Evolutionary conservation across 495 filamentous ascomycete species (phyloP).

Genomic region (Trichocladium antarcticum): DNA sequence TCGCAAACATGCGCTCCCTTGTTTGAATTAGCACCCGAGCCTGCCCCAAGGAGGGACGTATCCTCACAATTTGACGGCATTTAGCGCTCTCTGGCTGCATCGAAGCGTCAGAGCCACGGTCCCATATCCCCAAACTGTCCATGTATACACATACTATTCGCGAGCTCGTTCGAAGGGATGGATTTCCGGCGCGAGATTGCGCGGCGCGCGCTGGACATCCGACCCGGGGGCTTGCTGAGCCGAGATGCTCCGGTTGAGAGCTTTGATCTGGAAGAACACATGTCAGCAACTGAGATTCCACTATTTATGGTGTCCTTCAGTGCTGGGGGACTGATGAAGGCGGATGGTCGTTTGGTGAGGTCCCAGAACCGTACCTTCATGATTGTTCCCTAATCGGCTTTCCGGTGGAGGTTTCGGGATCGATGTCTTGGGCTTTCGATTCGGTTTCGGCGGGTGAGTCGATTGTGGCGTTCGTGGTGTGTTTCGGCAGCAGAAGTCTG

Average conservation of each 20-base stretch:
- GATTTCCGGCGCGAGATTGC: slow-evolving; percentile 84
- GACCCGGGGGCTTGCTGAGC: slow-evolving; percentile 73
- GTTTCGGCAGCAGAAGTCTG: too few species aligned
- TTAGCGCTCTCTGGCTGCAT: slow-evolving; percentile 33
- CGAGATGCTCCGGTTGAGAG: slow-evolving; percentile 64
- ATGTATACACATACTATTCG: slow-evolving; percentile 56
- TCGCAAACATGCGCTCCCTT: slow-evolving; percentile 81
- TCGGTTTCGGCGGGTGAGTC: too few species aligned
- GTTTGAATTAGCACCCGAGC: not conserved
- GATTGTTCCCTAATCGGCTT: not conserved
- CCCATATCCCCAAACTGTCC: not conserved
- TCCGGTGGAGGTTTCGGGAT: too few species aligned
- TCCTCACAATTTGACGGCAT: slow-evolving; percentile 67
- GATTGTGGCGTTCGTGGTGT: too few species aligned
- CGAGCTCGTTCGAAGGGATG: slow-evolving; percentile 92
- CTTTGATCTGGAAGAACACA: slow-evolving; percentile 58
- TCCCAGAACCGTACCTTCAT: slow-evolving; percentile 19
- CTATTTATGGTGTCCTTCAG: too few species aligned
- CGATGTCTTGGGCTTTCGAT: too few species aligned
- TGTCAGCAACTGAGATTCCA: slow-evolving; percentile 8
- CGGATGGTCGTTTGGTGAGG: not conserved
- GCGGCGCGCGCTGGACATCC: slow-evolving; percentile 41
- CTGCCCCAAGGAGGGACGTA: not conserved
- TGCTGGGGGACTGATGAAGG: too few species aligned
- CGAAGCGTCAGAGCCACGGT: not conserved